phyloP scores from a whole-genome alignment of 345 rosid species.

The Hibiscus mutabilis region DNA sequence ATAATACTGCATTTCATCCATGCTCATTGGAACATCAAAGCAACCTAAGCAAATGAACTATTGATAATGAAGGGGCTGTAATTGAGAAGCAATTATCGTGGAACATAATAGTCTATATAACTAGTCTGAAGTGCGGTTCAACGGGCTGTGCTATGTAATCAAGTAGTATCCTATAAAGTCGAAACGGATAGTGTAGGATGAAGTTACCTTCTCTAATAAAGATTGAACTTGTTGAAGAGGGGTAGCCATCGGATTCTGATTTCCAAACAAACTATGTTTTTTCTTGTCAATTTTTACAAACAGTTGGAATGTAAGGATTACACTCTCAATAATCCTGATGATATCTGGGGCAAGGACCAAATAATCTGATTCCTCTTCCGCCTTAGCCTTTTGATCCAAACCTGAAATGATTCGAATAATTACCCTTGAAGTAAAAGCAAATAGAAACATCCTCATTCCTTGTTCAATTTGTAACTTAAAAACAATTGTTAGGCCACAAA shows the following conservation, averaged over 20 bases:
- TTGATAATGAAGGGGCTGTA: background rate
- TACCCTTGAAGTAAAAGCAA: background rate
- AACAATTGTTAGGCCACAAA: background rate
- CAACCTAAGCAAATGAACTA: background rate
- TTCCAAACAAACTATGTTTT: constrained; percentile 52
- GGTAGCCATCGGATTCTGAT: constrained; percentile 55
- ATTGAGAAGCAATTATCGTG: no score
- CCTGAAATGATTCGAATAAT: constrained; percentile 30
- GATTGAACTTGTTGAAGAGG: constrained; percentile 78
- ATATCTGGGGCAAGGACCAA: constrained; percentile 62
- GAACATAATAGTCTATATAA: no score
- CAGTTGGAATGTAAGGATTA: constrained; percentile 54
- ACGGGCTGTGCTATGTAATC: no score
- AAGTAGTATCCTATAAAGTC: no score
- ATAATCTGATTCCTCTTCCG: constrained; percentile 47
- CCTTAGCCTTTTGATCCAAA: constrained; percentile 42
- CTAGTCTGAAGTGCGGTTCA: no score
- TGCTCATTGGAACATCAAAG: background rate
- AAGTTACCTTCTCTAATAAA: constrained; percentile 57
- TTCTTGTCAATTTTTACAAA: constrained; percentile 84
- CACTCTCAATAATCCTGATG: constrained; percentile 49
- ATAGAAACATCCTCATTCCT: background rate
- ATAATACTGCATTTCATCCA: background rate
- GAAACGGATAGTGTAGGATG: background rate
- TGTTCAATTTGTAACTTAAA: background rate